Evolutionary conservation across 148 eudicot species (phyloP), one percentile per base, ranked within the genome.

Genomic region (Polygonum aviculare): DNA sequence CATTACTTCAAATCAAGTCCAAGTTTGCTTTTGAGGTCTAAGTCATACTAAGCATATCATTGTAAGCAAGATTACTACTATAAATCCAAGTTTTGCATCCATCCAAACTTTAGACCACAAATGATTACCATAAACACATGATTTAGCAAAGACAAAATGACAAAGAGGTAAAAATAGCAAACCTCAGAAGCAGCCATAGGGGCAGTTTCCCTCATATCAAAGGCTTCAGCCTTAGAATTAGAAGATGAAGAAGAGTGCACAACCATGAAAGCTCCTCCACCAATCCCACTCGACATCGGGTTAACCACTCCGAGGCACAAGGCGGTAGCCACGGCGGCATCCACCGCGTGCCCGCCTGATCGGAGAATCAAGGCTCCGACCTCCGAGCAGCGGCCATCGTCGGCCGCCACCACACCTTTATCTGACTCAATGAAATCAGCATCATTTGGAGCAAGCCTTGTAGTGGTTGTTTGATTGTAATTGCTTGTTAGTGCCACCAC

Each of bases 181-280:
- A 94, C 98, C 97, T 90, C 82, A 45, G 93, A 87, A 79, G 99
- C 88, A 87, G 98, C 94, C 47, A 77, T 60, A 57, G 98, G 99
- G 72, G 98, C 97, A 81, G 97, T 89, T 77, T 93, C 97, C 81
- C 97, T 87, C 89, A 89, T 86, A 74, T 90, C 93, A 74, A 85
- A 84, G 54, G 98, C 99, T 38, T 78, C 78, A 2, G 94, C 81
- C 81, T 81, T 74, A 2, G 88, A 81, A 67, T 36, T 67, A 3
- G 85, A 74, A 39, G 88, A 83, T 47, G 93, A 82, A 75, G 96
- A 81, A 78, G 96, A 85, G 35, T 87, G 81, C 54, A 96, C 93
- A 26, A 96, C 83, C 99, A 96, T 91, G 86, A 96, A 96, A 72
- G 83, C 97, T 22, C 99, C 99, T 65, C 99, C 99, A 9, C 99